Evolutionary conservation across 352 stramenopile species (phyloP).

Genomic region (Pythium utonaiense): DNA sequence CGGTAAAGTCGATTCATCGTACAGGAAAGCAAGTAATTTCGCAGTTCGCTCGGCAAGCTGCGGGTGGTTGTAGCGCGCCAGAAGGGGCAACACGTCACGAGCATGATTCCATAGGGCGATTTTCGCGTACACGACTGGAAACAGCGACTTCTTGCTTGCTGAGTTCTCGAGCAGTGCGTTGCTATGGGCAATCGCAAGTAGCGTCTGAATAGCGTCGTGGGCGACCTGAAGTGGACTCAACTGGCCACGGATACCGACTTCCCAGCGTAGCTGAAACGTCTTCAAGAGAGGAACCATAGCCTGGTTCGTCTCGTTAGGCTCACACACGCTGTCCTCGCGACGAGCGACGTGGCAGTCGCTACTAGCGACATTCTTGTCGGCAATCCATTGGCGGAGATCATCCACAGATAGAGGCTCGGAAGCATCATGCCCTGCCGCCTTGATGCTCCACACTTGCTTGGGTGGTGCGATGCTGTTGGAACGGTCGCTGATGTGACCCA

Average conservation of each 20-base stretch:
- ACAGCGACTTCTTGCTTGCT: conserved; percentile 30
- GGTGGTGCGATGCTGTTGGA: conserved; percentile 10
- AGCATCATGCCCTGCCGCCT: not conserved
- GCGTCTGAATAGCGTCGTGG: conserved; percentile 61
- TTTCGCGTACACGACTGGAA: conserved; percentile 54
- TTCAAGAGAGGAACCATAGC: conserved; percentile 34
- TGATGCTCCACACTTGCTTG: conserved; percentile 16
- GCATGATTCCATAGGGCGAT: conserved; percentile 44
- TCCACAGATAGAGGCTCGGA: conserved; percentile 38
- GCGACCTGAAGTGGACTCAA: conserved; percentile 54
- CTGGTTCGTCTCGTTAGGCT: not conserved
- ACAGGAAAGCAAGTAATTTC: conserved; percentile 67
- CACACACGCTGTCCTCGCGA: conserved; percentile 13
- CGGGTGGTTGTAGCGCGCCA: conserved; percentile 42
- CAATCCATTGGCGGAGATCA: conserved; percentile 44
- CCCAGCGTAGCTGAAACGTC: conserved; percentile 77
- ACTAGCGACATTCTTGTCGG: not conserved
- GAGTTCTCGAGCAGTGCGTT: conserved; percentile 45
- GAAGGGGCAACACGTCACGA: conserved; percentile 46
- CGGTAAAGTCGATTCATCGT: conserved; percentile 27
- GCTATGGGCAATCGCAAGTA: conserved; percentile 59
- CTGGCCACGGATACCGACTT: conserved; percentile 53
- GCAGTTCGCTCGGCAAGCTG: conserved; percentile 53
- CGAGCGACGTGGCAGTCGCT: conserved; percentile 9
- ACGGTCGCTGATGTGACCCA: conserved; percentile 46